Base-by-base conservation (phyloP, 2,329 filamentous ascomycete species). In the Apiospora phragmitis region DNA sequence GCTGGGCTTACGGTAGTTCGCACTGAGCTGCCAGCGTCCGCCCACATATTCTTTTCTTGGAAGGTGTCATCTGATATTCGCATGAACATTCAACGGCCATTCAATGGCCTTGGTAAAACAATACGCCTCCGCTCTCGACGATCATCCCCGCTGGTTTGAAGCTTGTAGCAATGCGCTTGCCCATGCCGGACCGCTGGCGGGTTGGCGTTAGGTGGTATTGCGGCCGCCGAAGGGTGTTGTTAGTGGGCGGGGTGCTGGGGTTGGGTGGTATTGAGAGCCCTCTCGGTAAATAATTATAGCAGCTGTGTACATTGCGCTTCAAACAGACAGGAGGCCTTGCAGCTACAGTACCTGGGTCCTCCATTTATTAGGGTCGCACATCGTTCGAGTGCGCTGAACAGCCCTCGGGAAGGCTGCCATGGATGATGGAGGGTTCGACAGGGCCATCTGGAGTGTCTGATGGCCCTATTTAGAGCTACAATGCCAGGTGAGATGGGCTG, bases 61-160 rank as follows among this genome's bases (percentile, higher is more conserved):
- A 38, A 62, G 55, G 55, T 62, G 55, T 62, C 55, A 62, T 62
- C 55, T 62, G 55, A 62, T 62, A 62, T 62, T 12, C 21, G 55
- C 55, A 62, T 62, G 32, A 62, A 62, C 55, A 62, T 62, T 62
- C 32, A 38, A 43, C 14, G 38, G 18, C 42, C 14, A n/a, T 42
- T 42, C 41, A 9, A 29, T 59, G 51, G 51, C 29, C 51, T 62
- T 62, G 55, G 55, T 62, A 62, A 62, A 62, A 62, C 55, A 62
- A 62, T 8, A n/a, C 55, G 55, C 55, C 55, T 62, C 55, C 21
- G 55, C 32, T n/a, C 32, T 38, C 32, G 55, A 62, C 9, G 29
- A 62, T 35, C 55, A 62, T 62, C 55, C 55, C 55, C 55, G 55
- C 55, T 38, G 55, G 55, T 62, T 62, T 62, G 55, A 62, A 62